These are phyloP conservation scores for Massariosphaeria phaeospora DNA, from an alignment of 495 filamentous ascomycete species.

Conservation along the genomic window DNA sequence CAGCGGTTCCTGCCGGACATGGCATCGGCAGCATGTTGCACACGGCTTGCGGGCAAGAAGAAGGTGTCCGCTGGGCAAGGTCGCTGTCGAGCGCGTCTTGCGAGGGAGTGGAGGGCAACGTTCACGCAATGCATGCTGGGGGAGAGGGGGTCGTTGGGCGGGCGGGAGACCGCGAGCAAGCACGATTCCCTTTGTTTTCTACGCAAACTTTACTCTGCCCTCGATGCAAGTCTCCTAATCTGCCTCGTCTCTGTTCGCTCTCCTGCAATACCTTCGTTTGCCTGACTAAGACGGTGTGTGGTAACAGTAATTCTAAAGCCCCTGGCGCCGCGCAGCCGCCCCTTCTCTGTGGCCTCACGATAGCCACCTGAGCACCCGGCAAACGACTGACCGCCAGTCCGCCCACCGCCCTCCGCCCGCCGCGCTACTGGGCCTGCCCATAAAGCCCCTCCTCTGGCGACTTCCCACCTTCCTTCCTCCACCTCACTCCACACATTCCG, in stretches of 20 bases:
- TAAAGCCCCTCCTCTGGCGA: too few species aligned
- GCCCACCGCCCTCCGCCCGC: too few species aligned
- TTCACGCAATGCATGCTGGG: too few species aligned
- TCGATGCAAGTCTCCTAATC: background rate
- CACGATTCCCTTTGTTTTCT: background rate
- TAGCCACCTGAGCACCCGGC: background rate
- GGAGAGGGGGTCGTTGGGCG: background rate
- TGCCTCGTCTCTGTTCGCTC: conserved; percentile 1
- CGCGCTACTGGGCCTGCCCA: too few species aligned
- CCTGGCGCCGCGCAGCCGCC: background rate
- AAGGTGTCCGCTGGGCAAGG: too few species aligned
- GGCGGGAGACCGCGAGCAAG: background rate
- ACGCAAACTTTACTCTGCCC: background rate
- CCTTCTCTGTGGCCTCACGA: background rate
- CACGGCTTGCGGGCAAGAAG: too few species aligned
- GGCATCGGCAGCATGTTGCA: too few species aligned
- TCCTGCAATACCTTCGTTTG: background rate
- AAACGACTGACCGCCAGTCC: background rate
- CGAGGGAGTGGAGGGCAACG: too few species aligned
- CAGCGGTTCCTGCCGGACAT: too few species aligned
- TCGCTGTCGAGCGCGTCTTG: too few species aligned
- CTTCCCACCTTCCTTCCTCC: too few species aligned
- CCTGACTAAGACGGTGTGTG: background rate
- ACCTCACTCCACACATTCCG: too few species aligned
- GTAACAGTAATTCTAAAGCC: background rate